A percentile compares a stretch with the other conserved stretches of the same genome.
Evolutionary conservation across 2,329 filamentous ascomycete species (phyloP).

Genomic region (Ceratocystis diversiconidia): DNA sequence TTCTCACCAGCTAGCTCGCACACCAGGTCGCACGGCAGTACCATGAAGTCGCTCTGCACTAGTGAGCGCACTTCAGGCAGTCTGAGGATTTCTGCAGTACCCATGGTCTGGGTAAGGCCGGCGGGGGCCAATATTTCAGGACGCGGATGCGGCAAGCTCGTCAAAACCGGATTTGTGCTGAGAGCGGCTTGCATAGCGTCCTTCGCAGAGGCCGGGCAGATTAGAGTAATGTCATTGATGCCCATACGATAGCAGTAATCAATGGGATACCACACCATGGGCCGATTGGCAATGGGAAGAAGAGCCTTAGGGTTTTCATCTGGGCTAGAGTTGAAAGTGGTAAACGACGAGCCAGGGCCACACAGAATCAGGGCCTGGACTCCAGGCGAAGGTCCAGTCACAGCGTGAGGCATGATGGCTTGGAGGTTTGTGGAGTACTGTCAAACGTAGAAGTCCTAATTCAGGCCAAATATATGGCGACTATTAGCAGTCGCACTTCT

Average conservation of each 20-base stretch:
- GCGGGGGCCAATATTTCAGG: conserved; percentile 64
- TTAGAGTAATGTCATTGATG: conserved; percentile 52
- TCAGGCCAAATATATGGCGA: neutral
- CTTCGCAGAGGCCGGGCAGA: conserved; percentile 50
- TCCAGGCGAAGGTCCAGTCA: conserved; percentile 57
- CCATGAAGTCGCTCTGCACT: conserved; percentile 73
- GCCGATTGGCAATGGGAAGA: conserved; percentile 67
- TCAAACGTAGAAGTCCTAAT: neutral
- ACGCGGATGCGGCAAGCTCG: conserved; percentile 55
- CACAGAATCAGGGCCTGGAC: conserved; percentile 75
- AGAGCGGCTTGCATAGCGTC: conserved; percentile 55
- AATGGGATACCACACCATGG: conserved; percentile 82
- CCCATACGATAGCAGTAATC: conserved; percentile 75
- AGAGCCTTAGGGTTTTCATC: conserved; percentile 72
- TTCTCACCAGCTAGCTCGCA: conserved; percentile 76
- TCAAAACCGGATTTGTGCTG: conserved; percentile 65
- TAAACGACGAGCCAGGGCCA: conserved; percentile 67
- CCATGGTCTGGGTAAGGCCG: conserved; percentile 66
- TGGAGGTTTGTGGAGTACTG: neutral
- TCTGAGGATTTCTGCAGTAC: conserved; percentile 77
- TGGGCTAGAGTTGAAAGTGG: conserved; percentile 68
- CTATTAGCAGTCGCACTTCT: neutral
- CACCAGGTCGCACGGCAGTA: conserved; percentile 85
- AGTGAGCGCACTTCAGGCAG: conserved; percentile 66
- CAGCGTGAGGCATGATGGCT: conserved; percentile 56